Conservation (phyloP, 805 yeast species). For the Alloascoidea hylecoeti region DNA sequence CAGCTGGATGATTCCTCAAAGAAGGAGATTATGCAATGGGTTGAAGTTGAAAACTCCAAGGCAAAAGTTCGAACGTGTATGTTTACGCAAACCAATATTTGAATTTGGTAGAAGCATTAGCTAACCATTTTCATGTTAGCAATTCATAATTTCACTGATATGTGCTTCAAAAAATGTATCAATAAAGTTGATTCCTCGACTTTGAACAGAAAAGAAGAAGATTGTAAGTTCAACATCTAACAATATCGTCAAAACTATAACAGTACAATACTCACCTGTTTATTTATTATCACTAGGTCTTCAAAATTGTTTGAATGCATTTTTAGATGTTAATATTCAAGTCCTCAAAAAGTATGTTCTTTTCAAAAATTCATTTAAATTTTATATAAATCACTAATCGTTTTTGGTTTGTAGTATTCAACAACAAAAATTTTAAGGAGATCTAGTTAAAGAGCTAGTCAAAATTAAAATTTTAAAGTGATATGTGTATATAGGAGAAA, state of each 20-base stretch:
- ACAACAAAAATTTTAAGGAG: too few species aligned
- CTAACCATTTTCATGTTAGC: slow-evolving; percentile 18
- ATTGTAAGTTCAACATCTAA: slow-evolving; percentile 26
- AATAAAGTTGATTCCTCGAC: slow-evolving; percentile 22
- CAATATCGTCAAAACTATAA: not conserved
- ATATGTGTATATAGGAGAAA: too few species aligned
- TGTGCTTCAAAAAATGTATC: slow-evolving; percentile 84
- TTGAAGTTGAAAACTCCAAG: slow-evolving; percentile 75
- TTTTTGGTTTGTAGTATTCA: too few species aligned
- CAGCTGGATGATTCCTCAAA: slow-evolving; percentile 54
- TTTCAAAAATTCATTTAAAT: too few species aligned
- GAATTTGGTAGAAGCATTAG: not conserved
- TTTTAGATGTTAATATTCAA: slow-evolving; percentile 75
- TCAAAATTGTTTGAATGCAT: slow-evolving; percentile 70
- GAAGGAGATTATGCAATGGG: slow-evolving; percentile 59
- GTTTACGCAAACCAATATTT: slow-evolving; percentile 6
- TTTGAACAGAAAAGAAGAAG: slow-evolving; percentile 45
- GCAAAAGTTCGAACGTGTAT: slow-evolving; percentile 64
- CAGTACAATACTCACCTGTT: not conserved
- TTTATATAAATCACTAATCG: too few species aligned
- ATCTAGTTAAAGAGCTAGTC: too few species aligned
- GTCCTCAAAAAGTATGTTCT: slow-evolving; percentile 43
- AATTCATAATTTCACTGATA: slow-evolving; percentile 77
- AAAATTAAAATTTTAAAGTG: too few species aligned
- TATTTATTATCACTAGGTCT: slow-evolving; percentile 16